Base-by-base conservation (phyloP, 2,329 filamentous ascomycete species). In the Nemania serpens region DNA sequence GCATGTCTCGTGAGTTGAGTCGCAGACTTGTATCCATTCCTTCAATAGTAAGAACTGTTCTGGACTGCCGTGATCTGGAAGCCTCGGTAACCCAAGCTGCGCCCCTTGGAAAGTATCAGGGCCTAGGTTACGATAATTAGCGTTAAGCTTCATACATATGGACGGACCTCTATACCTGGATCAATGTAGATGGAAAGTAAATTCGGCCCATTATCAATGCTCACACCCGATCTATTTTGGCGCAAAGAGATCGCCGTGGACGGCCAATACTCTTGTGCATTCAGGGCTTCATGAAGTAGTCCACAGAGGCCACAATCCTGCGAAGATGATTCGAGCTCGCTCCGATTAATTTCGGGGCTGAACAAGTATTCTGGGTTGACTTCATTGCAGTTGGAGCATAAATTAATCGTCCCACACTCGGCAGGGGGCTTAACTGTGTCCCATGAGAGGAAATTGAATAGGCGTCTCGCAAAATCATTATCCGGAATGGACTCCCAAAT, bases 171-270 rank as follows among this genome's bases (percentile, higher is more conserved):
- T 29, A 15, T 51, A 56, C 58, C 46, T 52, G 47, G 46, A 17
- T 61, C 47, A 12, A 34, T 20, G n/a, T 61, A 61, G 41, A 61
- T 46, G 7, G 58, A 61, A 39, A 61, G 58, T 6, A 61, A 33
- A 25, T 56, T 42, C 11, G 58, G 58, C 6, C 58, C 58, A 29
- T 56, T 25, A 3, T 51, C 15, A 11, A 61, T 53, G 3, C 58
- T 33, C 13, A 56, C 78, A 79, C 12, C 89, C 88, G 69, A 79
- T 83, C 55, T 74, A 84, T 41, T 86, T 85, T 18, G 80, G 2
- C 36, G 43, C 17, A 55, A 17, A 33, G 48, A 47, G 13, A 58
- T 25, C 5, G 25, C 39, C 13, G 15, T 6, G 5, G 29, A 2
- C 34, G 12, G 25, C 1, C 20, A 18, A 17, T 47, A 12, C 15